Evolutionary conservation across 352 stramenopile species (phyloP), one percentile per base, ranked within the genome.

Genomic region (Pythium volutum): DNA sequence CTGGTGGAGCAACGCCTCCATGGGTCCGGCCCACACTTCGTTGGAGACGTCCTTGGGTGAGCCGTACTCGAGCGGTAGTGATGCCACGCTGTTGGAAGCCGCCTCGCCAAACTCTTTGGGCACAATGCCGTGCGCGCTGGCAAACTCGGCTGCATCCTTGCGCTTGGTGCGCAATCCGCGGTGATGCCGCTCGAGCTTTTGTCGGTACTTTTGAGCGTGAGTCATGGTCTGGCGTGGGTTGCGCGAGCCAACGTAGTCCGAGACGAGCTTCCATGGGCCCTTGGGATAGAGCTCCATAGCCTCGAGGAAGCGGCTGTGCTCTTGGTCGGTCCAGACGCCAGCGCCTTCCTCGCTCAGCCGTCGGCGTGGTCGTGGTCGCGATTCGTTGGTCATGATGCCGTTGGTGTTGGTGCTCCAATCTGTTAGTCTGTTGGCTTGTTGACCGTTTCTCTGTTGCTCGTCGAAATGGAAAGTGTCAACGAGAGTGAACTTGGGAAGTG

Each of bases 241-340:
- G 29, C 66, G 66, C 14, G 73, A 69, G 22, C 69, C 57, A 2
- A 75, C 63, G 38, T 71, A 58, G 38, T 62, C 51, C 2, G 66
- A 71, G 45, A 80, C 75, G 6, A 66, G 39, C 46, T 80, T 77
- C 73, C 73, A 80, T 16, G 73, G 67, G 1, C 69, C 67, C 10
- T 70, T 62, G 22, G 69, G 67, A 34, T 70, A 75, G 7, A 77
- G 46, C 56, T 77, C 66, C 33, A 74, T 64, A 12, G 66, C 66
- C 20, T 73, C 61, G 1, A 80, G 43, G 59, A 80, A 77, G 18
- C 73, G 69, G 34, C 55, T 48, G 43, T 80, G 73, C 62, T 80
- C 73, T 20, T 36, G 59, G 15, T 59, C 34, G 5, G 73, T 79
- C 69, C 69, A 74, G n/a, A 67, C 51, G 29, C 59, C 59, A 15